Conservation (phyloP, 257 asterid species). For the Primulina tabacum region DNA sequence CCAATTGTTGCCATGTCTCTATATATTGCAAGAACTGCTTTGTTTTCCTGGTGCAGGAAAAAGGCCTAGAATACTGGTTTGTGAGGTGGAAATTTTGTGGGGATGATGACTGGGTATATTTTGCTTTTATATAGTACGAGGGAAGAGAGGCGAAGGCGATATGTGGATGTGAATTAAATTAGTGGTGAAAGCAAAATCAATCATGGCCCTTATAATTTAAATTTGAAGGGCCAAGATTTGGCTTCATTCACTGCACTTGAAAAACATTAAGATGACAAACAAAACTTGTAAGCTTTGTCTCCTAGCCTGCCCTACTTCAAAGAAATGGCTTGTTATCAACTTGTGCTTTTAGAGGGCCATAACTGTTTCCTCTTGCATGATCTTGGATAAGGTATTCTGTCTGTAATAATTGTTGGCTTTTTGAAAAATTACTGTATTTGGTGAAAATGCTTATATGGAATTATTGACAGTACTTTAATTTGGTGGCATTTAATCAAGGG, state of each 20-base stretch:
- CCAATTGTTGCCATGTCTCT: slow-evolving; percentile 37
- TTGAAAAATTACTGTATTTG: neutral
- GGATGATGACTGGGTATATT: neutral
- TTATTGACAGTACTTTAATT: neutral
- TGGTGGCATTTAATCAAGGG: neutral
- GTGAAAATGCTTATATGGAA: no score
- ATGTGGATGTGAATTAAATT: slow-evolving; percentile 32
- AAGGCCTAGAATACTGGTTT: slow-evolving; percentile 13
- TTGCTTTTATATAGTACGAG: slow-evolving; percentile 27
- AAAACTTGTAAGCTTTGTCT: slow-evolving; percentile 43
- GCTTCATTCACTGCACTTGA: slow-evolving; percentile 33
- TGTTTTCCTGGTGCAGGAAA: slow-evolving; percentile 1
- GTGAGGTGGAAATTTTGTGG: slow-evolving; percentile 25
- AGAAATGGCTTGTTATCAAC: slow-evolving; percentile 48
- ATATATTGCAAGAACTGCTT: neutral
- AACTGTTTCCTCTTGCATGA: slow-evolving; percentile 34
- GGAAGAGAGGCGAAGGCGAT: slow-evolving; percentile 19
- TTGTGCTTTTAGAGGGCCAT: slow-evolving; percentile 47
- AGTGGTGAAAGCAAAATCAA: slow-evolving; percentile 40
- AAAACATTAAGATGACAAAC: slow-evolving; percentile 32
- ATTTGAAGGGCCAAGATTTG: slow-evolving; percentile 29
- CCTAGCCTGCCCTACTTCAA: slow-evolving; percentile 44
- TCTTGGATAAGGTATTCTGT: slow-evolving; percentile 26
- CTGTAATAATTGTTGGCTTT: neutral
- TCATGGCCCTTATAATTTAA: slow-evolving; percentile 23